Conservation (phyloP, 352 stramenopile species). For the Phytophthora boehmeriae region DNA sequence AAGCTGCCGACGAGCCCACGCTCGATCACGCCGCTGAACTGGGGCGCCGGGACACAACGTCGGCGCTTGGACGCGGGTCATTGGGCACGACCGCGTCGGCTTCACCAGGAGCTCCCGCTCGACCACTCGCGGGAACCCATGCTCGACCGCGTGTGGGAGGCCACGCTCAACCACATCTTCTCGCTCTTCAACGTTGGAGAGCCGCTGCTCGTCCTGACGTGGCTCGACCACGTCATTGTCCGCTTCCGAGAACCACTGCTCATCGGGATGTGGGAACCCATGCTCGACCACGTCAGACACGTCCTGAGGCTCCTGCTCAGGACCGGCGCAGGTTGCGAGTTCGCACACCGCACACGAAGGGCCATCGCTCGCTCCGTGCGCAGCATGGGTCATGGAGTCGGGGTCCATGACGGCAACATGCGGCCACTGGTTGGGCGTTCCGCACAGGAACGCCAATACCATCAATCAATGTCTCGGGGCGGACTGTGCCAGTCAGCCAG, state of each 20-base stretch:
- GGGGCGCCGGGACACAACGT: slow-evolving; percentile 11
- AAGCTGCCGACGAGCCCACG: slow-evolving; percentile 9
- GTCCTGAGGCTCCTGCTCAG: slow-evolving; percentile 20
- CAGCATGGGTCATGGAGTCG: slow-evolving; percentile 7
- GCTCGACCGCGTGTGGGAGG: slow-evolving; percentile 15
- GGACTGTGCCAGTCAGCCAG: slow-evolving; percentile 22
- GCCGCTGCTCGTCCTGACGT: neutral
- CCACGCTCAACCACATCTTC: slow-evolving; percentile 15
- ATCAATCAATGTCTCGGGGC: no score
- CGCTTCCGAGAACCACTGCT: slow-evolving; percentile 13
- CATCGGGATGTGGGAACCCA: no score
- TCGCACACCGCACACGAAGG: slow-evolving; percentile 19
- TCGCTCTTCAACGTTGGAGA: no score
- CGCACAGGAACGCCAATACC: slow-evolving; percentile 12
- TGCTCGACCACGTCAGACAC: slow-evolving; percentile 10
- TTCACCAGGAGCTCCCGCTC: no score
- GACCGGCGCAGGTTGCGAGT: slow-evolving; percentile 1
- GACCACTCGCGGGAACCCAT: no score
- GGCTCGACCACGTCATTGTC: slow-evolving; percentile 13
- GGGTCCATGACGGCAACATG: slow-evolving; percentile 23
- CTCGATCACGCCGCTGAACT: slow-evolving; percentile 18
- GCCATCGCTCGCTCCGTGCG: slow-evolving; percentile 17
- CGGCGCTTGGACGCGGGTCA: slow-evolving; percentile 6
- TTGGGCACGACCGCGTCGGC: neutral
- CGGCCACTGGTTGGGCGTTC: slow-evolving; percentile 10